phyloP scores from a whole-genome alignment of 192 early-diverging fungal genomes.

The Backusella luteola region DNA sequence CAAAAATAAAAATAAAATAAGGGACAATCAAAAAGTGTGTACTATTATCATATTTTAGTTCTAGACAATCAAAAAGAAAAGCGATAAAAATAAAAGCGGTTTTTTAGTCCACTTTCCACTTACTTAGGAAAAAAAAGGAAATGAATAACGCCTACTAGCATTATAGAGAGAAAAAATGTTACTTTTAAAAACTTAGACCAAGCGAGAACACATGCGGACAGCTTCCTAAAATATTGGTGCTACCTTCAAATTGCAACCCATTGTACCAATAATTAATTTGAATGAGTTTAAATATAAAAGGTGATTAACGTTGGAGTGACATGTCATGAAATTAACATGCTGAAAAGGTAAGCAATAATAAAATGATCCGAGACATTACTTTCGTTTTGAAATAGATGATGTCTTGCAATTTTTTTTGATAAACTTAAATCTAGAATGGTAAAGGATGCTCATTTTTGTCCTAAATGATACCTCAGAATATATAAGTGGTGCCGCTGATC shows the following conservation, averaged over 20 bases:
- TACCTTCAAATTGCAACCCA: not conserved
- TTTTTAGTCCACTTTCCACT: not conserved
- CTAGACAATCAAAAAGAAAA: not conserved
- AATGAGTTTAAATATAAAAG: conserved; percentile 2
- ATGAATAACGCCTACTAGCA: conserved; percentile 6
- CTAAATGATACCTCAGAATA: too few species aligned
- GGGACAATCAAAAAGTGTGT: not conserved
- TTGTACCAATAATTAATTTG: conserved; percentile 9
- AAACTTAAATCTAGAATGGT: too few species aligned
- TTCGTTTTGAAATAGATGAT: not conserved
- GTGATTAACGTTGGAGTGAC: not conserved
- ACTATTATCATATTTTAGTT: not conserved
- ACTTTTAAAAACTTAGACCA: conserved; percentile 5
- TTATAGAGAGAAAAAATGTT: not conserved
- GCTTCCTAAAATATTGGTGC: conserved; percentile 4
- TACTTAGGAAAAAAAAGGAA: not conserved
- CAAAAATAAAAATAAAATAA: not conserved
- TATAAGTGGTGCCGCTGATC: too few species aligned
- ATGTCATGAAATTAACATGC: not conserved
- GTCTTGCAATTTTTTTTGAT: too few species aligned
- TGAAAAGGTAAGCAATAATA: not conserved
- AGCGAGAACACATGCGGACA: conserved; percentile 1
- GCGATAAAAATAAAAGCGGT: not conserved
- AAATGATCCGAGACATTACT: not conserved
- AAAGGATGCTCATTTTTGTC: too few species aligned